Percentiles rank a stretch among this genome's conserved stretches.
Evolutionary conservation across 1,284 basidiomycete genomes (phyloP).

Genomic region (Fomitopsis pinicola): DNA sequence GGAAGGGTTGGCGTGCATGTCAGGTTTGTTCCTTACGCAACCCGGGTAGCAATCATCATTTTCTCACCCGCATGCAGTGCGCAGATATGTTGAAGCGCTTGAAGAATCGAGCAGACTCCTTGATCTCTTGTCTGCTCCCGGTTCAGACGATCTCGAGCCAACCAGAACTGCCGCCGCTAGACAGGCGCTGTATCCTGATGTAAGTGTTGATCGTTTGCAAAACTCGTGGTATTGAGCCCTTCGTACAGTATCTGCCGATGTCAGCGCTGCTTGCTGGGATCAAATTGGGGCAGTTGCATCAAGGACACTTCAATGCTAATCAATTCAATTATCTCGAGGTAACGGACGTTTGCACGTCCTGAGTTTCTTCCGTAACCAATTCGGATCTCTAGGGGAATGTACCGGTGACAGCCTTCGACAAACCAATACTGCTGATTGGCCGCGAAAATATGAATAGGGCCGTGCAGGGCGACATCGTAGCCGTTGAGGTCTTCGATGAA

Average conservation of each 20-base stretch:
- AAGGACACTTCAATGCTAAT: slow-evolving; percentile 95
- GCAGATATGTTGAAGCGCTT: slow-evolving; percentile 77
- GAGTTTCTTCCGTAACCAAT: neutral
- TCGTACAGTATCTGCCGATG: slow-evolving; percentile 74
- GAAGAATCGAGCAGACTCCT: slow-evolving; percentile 61
- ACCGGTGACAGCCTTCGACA: slow-evolving; percentile 65
- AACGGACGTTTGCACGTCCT: neutral
- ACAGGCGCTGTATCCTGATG: slow-evolving; percentile 75
- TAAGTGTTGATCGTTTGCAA: slow-evolving; percentile 28
- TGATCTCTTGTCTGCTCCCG: slow-evolving; percentile 75
- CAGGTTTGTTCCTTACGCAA: slow-evolving; percentile 41
- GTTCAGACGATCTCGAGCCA: slow-evolving; percentile 55
- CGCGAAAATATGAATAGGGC: slow-evolving; percentile 95
- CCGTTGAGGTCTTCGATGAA: slow-evolving; percentile 85
- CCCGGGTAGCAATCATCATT: neutral
- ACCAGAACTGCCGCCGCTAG: slow-evolving; percentile 50
- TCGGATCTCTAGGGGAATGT: slow-evolving; percentile 66
- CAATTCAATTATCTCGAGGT: slow-evolving; percentile 96
- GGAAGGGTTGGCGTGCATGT: slow-evolving; percentile 63
- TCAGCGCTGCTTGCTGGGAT: slow-evolving; percentile 79
- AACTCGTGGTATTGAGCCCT: neutral
- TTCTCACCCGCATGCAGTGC: slow-evolving; percentile 40
- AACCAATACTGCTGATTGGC: slow-evolving; percentile 84
- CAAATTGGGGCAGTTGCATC: slow-evolving; percentile 80
- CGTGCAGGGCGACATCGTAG: slow-evolving; percentile 92